Percentiles rank a stretch among this genome's conserved stretches.
These are phyloP conservation scores for Spinellus fusiger DNA, from an alignment of 192 early-diverging fungal species.

Conservation along the genomic window DNA sequence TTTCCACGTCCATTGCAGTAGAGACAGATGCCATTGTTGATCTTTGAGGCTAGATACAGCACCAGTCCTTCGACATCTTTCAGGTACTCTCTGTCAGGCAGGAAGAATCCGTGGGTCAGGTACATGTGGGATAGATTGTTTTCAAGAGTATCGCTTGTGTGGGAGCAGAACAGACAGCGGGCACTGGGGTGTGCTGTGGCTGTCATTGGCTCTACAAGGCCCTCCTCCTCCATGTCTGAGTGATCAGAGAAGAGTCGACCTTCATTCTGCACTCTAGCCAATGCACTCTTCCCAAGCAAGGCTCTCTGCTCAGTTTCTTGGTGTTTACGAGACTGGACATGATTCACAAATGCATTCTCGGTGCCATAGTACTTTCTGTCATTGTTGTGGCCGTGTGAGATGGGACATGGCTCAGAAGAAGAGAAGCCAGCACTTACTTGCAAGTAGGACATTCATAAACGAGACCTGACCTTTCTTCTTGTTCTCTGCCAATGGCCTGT, in stretches of 20 bases:
- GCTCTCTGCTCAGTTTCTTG: constrained; percentile 63
- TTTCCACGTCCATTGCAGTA: constrained; percentile 91
- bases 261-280: constrained; percentile 2
- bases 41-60: constrained; percentile 86
- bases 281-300: background rate
- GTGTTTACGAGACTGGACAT: constrained; percentile 90
- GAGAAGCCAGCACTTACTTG: constrained; percentile 24
- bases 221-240: background rate
- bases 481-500: constrained; percentile 52
- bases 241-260: constrained; percentile 16
- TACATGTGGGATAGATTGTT: constrained; percentile 91
- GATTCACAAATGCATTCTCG: constrained; percentile 87
- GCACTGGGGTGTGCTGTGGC: background rate
- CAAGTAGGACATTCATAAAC: constrained; percentile 47
- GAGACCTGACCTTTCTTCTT: constrained; percentile 27
- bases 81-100: constrained; percentile 93
- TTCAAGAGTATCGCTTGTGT: constrained; percentile 53
- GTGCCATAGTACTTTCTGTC: constrained; percentile 31
- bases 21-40: constrained; percentile 87
- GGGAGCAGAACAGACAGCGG: constrained; percentile 85
- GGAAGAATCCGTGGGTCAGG: constrained; percentile 82
- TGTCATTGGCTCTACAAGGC: background rate
- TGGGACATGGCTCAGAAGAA: background rate
- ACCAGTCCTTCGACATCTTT: constrained; percentile 84
- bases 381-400: background rate